Conservation (phyloP, 345 rosid species). For the Limnanthes douglasii region DNA sequence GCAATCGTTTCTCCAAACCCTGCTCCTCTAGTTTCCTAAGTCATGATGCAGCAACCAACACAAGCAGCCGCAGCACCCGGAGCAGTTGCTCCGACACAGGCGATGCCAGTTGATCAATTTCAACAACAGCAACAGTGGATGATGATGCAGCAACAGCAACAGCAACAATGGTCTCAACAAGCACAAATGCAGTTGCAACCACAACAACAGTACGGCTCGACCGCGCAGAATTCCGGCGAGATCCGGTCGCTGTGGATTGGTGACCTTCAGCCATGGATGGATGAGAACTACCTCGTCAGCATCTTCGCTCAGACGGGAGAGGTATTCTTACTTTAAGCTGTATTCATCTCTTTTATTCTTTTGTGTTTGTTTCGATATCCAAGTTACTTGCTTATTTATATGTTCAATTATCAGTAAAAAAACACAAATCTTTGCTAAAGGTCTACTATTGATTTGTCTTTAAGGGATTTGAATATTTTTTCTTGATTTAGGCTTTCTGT, state of each 20-base stretch:
- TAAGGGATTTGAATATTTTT: background rate
- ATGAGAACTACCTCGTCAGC: conserved; percentile 54
- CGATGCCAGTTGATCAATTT: conserved; percentile 19
- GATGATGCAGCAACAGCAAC: conserved; percentile 47
- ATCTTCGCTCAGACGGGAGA: conserved; percentile 47
- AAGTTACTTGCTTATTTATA: no score
- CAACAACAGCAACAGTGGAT: conserved; percentile 44
- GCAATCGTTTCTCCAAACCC: no score
- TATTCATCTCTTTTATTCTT: background rate
- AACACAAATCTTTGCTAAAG: background rate
- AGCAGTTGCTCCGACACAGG: conserved; percentile 16
- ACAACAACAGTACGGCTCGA: conserved; percentile 21
- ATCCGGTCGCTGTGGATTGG: conserved; percentile 89
- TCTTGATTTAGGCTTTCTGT: background rate
- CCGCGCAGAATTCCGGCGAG: conserved; percentile 24
- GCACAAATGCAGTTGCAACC: conserved; percentile 49
- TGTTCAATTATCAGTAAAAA: no score
- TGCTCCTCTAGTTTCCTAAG: no score
- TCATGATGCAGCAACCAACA: conserved; percentile 76
- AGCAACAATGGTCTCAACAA: conserved; percentile 51
- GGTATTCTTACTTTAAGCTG: conserved; percentile 18
- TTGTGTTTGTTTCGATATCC: background rate
- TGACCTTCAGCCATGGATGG: conserved; percentile 90
- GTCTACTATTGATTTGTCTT: background rate
- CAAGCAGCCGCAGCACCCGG: conserved; percentile 28